Conservation (phyloP, 331 rosid species). For the Phaseolus coccineus region DNA sequence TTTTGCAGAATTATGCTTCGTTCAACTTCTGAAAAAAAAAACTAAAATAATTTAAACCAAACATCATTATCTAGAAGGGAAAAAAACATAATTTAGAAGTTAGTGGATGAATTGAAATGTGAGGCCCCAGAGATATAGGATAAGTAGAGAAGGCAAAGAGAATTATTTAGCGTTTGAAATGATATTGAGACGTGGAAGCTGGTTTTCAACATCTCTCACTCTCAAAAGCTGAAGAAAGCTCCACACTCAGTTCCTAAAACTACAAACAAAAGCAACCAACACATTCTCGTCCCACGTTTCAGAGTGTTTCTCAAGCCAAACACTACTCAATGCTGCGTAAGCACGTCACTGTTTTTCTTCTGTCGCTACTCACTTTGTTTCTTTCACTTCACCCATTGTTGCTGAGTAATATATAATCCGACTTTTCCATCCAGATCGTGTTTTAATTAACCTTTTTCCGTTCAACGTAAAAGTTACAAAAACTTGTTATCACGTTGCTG, state of each 20-base stretch:
- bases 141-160: background rate
- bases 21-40: background rate
- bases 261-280: constrained; percentile 35
- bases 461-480: too few species aligned
- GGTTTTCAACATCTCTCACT: background rate
- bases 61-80: background rate
- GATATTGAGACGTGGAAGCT: constrained; percentile 1
- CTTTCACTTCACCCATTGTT: constrained; percentile 21
- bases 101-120: background rate
- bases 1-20: too few species aligned
- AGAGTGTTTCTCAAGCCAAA: constrained; percentile 45
- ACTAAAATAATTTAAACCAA: background rate
- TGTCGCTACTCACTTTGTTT: constrained; percentile 23
- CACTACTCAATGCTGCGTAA: constrained; percentile 41
- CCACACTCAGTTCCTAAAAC: background rate
- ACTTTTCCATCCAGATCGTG: background rate
- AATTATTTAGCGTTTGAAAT: constrained; percentile 4
- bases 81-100: background rate
- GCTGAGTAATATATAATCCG: constrained; percentile 23
- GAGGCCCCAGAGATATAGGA: background rate
- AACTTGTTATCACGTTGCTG: too few species aligned
- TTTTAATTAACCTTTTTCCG: too few species aligned
- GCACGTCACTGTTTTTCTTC: constrained; percentile 20
- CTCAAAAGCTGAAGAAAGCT: constrained; percentile 33
- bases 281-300: constrained; percentile 25